A percentile compares a stretch with the other conserved stretches of the same genome.
Evolutionary conservation across 495 filamentous ascomycete genomes (phyloP).

Genomic region (Podospora comata): DNA sequence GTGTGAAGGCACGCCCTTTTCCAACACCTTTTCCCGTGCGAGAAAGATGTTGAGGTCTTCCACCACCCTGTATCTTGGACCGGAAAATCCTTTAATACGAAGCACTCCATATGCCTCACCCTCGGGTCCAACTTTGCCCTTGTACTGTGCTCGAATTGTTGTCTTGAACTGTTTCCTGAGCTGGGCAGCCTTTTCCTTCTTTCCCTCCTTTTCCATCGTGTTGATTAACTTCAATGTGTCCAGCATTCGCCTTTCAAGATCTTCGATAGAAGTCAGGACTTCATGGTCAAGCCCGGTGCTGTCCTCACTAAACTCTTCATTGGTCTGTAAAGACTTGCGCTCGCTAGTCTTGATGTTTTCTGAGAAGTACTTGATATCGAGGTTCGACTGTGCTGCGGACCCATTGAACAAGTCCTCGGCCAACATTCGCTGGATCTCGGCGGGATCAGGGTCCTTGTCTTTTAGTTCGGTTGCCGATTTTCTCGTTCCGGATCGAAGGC

Average conservation of each 20-base stretch:
- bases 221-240: conserved; percentile 36
- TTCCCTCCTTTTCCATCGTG: conserved; percentile 37
- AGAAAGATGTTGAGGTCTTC: conserved; percentile 30
- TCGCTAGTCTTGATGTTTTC: conserved; percentile 42
- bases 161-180: conserved; percentile 33
- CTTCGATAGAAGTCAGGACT: conserved; percentile 39
- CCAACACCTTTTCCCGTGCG: conserved; percentile 29
- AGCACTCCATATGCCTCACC: conserved; percentile 24
- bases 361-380: conserved; percentile 41
- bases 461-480: not conserved
- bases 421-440: conserved; percentile 14
- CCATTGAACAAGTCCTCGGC: conserved; percentile 13
- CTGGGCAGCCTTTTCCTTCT: conserved; percentile 36
- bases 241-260: conserved; percentile 56
- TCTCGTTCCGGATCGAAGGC: conserved; percentile 10
- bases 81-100: conserved; percentile 29
- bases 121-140: conserved; percentile 33
- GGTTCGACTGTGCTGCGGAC: conserved; percentile 1
- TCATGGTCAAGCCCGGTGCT: conserved; percentile 45
- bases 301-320: conserved; percentile 41
- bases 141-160: conserved; percentile 37
- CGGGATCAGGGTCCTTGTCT: conserved; percentile 12
- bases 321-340: conserved; percentile 31
- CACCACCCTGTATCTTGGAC: conserved; percentile 24
- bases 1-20: conserved; percentile 29